These are phyloP conservation scores for Rhizomucor pusillus DNA, from an alignment of 371 early-diverging fungal genomes.

Conservation along the genomic window DNA sequence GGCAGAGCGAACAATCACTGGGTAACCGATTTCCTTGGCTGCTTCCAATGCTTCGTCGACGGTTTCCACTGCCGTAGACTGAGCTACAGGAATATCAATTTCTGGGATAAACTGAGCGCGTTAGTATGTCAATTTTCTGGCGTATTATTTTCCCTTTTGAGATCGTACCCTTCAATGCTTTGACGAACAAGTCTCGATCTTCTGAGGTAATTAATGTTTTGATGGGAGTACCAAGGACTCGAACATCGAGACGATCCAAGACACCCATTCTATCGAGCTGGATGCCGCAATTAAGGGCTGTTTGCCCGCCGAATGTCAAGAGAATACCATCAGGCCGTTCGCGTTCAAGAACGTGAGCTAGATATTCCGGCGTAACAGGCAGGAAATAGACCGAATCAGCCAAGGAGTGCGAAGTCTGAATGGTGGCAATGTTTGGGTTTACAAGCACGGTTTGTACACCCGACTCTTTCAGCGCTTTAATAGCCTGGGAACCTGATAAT, in stretches of 20 bases:
- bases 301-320: slow-evolving; percentile 94
- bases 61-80: slow-evolving; percentile 78
- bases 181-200: slow-evolving; percentile 93
- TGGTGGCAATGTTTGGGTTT: slow-evolving; percentile 97
- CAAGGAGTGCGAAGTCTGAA: slow-evolving; percentile 91
- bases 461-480: slow-evolving; percentile 93
- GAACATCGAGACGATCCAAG: slow-evolving; percentile 73
- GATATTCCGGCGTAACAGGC: slow-evolving; percentile 89
- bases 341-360: slow-evolving; percentile 81
- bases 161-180: slow-evolving; percentile 84
- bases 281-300: slow-evolving; percentile 91
- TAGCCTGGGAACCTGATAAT: slow-evolving; percentile 95
- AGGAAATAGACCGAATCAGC: slow-evolving; percentile 94
- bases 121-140: too few species aligned
- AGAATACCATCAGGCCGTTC: slow-evolving; percentile 95
- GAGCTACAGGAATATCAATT: slow-evolving; percentile 84
- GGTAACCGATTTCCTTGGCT: slow-evolving; percentile 83
- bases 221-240: slow-evolving; percentile 93
- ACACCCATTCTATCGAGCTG: slow-evolving; percentile 83
- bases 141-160: too few species aligned
- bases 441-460: slow-evolving; percentile 85
- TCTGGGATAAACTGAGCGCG: too few species aligned
- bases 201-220: slow-evolving; percentile 85
- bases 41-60: slow-evolving; percentile 83
- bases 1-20: slow-evolving; percentile 91